Conservation (phyloP, 2,329 filamentous ascomycete genomes). For the Pseudofabraea citricarpa region DNA sequence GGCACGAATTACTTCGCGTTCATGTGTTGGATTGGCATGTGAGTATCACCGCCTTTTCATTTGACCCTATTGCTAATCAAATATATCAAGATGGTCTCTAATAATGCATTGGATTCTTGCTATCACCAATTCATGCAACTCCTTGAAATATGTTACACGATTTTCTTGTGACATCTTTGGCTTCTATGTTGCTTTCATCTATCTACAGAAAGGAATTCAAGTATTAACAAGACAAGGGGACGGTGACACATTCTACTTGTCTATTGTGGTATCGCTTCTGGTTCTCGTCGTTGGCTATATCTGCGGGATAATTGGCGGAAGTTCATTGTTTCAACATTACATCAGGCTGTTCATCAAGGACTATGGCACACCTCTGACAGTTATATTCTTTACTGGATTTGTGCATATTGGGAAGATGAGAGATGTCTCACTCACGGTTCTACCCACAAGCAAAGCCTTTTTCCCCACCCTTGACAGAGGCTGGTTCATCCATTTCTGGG, state of each 20-base stretch:
- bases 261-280: slow-evolving; percentile 69
- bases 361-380: slow-evolving; percentile 78
- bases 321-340: slow-evolving; percentile 68
- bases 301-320: slow-evolving; percentile 66
- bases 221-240: slow-evolving; percentile 72
- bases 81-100: slow-evolving; percentile 74
- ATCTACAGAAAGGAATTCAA: slow-evolving; percentile 86
- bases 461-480: slow-evolving; percentile 66
- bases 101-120: slow-evolving; percentile 82
- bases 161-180: slow-evolving; percentile 94
- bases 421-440: slow-evolving; percentile 60
- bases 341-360: slow-evolving; percentile 82
- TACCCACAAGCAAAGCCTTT: slow-evolving; percentile 76
- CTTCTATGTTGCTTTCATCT: slow-evolving; percentile 90
- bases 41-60: slow-evolving; percentile 3
- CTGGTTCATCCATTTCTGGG: slow-evolving; percentile 82
- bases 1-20: slow-evolving; percentile 82
- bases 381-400: slow-evolving; percentile 87
- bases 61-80: slow-evolving; percentile 8
- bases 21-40: slow-evolving; percentile 85
- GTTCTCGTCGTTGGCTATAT: slow-evolving; percentile 74
- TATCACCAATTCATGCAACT: slow-evolving; percentile 82
- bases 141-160: slow-evolving; percentile 80
- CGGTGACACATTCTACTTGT: slow-evolving; percentile 67
- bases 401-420: slow-evolving; percentile 81